Evolutionary conservation across 225 moss, liverwort and hornwort species (phyloP).

Genomic region (Polytrichum formosum): DNA sequence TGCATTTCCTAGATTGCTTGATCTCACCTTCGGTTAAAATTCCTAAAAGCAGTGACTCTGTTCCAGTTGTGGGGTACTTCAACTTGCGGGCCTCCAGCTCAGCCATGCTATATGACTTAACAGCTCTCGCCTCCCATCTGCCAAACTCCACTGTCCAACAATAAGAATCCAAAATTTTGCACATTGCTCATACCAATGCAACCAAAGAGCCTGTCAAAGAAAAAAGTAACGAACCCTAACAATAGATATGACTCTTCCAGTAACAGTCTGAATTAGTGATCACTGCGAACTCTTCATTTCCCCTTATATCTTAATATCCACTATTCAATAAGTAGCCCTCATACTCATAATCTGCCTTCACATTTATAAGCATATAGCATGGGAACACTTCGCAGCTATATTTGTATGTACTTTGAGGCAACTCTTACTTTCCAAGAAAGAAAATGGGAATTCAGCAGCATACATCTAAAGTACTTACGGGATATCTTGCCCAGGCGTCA

Average conservation of each 20-base stretch:
- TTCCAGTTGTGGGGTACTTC: slow-evolving; percentile 95
- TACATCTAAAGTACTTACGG: not conserved
- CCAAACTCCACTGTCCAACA: not conserved
- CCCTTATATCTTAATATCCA: too few relatives aligned
- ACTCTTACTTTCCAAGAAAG: not conserved
- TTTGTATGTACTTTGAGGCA: not conserved
- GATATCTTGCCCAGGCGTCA: not conserved
- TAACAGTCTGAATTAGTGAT: not conserved
- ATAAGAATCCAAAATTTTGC: not conserved
- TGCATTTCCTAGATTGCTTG: not conserved
- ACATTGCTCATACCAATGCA: not conserved
- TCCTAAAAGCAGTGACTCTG: slow-evolving; percentile 87
- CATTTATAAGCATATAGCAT: not conserved
- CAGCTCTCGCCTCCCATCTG: slow-evolving; percentile 95
- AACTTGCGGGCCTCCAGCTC: slow-evolving; percentile 97
- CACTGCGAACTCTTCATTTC: not conserved
- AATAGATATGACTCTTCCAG: not conserved
- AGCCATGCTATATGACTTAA: slow-evolving; percentile 95
- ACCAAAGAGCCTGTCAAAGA: not conserved
- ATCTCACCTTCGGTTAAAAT: slow-evolving; percentile 84
- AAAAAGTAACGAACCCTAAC: not conserved
- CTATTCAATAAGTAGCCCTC: not conserved
- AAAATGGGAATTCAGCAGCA: not conserved
- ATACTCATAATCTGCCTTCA: not conserved
- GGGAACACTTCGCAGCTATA: not conserved